Percentiles rank a stretch among this genome's conserved stretches.
phyloP scores from a whole-genome alignment of 169 alveolate genomes.

The Cryptosporidium bovis region DNA sequence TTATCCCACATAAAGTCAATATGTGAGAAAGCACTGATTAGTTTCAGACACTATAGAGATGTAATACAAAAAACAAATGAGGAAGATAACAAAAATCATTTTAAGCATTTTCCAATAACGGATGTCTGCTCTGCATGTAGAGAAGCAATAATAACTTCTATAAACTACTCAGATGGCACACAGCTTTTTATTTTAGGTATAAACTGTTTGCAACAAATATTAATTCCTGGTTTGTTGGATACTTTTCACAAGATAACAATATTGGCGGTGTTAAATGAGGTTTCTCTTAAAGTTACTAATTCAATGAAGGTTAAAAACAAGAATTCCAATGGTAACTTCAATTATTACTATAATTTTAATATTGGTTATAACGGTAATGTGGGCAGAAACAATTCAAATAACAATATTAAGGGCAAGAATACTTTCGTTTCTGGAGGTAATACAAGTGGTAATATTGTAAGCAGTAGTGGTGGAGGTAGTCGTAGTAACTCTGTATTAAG shows the following conservation, averaged over 20 bases:
- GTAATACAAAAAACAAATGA: slow-evolving; percentile 12
- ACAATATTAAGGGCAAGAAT: not conserved
- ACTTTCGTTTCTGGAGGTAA: not conserved
- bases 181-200: slow-evolving; percentile 48
- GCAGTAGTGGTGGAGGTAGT: not conserved
- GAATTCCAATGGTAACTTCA: not conserved
- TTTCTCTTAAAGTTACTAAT: slow-evolving; percentile 22
- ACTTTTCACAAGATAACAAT: slow-evolving; percentile 57
- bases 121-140: slow-evolving; percentile 69
- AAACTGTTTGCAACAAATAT: slow-evolving; percentile 55
- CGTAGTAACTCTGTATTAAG: no score
- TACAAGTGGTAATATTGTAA: not conserved
- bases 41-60: slow-evolving; percentile 65
- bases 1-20: slow-evolving; percentile 39
- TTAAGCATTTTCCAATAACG: slow-evolving; percentile 37
- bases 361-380: not conserved
- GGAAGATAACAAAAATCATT: not conserved
- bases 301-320: slow-evolving; percentile 7
- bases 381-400: not conserved
- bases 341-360: not conserved
- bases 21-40: slow-evolving; percentile 64
- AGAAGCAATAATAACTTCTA: slow-evolving; percentile 62
- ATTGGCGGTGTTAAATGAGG: slow-evolving; percentile 58
- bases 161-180: slow-evolving; percentile 7
- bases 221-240: slow-evolving; percentile 69